Evolutionary conservation across 2,329 filamentous ascomycete species (phyloP).

Genomic region (Penicillium griseofulvum): DNA sequence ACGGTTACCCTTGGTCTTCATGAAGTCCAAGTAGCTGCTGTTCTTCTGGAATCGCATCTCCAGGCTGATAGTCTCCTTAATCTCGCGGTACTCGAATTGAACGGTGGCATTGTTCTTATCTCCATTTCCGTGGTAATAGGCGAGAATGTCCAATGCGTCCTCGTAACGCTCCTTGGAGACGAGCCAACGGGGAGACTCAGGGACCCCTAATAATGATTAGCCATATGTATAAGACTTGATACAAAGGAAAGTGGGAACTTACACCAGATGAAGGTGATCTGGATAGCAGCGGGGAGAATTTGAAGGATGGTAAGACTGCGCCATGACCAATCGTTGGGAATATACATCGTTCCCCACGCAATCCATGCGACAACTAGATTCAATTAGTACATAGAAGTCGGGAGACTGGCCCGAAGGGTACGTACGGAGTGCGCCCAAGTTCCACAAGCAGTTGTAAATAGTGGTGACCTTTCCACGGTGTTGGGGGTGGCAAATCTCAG

Average conservation of each 20-base stretch:
- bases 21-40: slow-evolving; percentile 59
- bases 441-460: slow-evolving; percentile 68
- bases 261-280: slow-evolving; percentile 64
- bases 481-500: slow-evolving; percentile 67
- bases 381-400: slow-evolving; percentile 6
- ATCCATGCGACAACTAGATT: slow-evolving; percentile 56
- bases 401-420: rapidly evolving
- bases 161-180: slow-evolving; percentile 62
- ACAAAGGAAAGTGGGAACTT: not conserved
- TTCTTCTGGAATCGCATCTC: slow-evolving; percentile 52
- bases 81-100: slow-evolving; percentile 65
- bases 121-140: slow-evolving; percentile 63
- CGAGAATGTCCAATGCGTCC: slow-evolving; percentile 60
- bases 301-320: slow-evolving; percentile 65
- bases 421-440: slow-evolving; percentile 50
- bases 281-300: slow-evolving; percentile 59
- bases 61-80: slow-evolving; percentile 60
- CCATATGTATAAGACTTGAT: not conserved
- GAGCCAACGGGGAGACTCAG: slow-evolving; percentile 66
- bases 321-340: slow-evolving; percentile 65
- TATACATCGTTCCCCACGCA: slow-evolving; percentile 61
- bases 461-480: slow-evolving; percentile 64
- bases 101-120: slow-evolving; percentile 59
- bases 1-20: slow-evolving; percentile 62
- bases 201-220: slow-evolving; percentile 40